These are phyloP conservation scores for Cladorrhinum sp. DNA, from an alignment of 2,329 filamentous ascomycete genomes.

Conservation along the genomic window DNA sequence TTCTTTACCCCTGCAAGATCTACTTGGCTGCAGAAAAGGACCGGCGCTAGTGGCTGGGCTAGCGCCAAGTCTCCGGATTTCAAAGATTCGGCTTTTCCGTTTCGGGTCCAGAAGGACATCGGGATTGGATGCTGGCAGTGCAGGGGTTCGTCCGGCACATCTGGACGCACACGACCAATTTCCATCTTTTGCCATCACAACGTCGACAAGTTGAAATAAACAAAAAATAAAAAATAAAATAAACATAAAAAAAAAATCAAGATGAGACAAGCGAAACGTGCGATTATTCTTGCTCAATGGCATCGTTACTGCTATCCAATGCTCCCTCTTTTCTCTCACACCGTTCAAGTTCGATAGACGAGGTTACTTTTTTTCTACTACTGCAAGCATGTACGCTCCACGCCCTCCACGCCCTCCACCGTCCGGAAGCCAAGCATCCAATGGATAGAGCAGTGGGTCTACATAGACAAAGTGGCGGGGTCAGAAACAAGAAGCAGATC, in stretches of 20 bases:
- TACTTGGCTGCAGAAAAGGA: background rate
- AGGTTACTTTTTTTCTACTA: background rate
- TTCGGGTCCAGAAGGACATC: conserved; percentile 2
- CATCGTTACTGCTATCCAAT: too few relatives aligned
- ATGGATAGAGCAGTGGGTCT: background rate
- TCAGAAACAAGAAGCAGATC: background rate
- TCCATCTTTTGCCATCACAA: background rate
- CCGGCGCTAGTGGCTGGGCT: background rate
- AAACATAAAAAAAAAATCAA: background rate
- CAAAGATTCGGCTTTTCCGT: conserved; percentile 12
- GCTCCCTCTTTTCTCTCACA: background rate
- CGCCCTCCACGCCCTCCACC: background rate
- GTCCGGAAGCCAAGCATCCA: background rate
- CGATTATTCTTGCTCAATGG: too few relatives aligned
- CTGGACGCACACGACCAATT: background rate
- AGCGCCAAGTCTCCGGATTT: background rate
- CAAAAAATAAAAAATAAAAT: background rate
- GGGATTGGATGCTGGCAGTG: conserved; percentile 13
- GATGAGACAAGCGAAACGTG: background rate
- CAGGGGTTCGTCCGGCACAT: background rate
- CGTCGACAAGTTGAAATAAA: too few relatives aligned
- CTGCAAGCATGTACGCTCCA: too few relatives aligned
- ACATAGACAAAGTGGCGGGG: background rate
- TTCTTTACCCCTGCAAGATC: conserved; percentile 3
- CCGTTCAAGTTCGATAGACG: background rate